Percentiles rank a stretch among this genome's conserved stretches.
These are phyloP conservation scores for Penicillium expansum DNA, from an alignment of 2,329 filamentous ascomycete genomes.

Conservation along the genomic window DNA sequence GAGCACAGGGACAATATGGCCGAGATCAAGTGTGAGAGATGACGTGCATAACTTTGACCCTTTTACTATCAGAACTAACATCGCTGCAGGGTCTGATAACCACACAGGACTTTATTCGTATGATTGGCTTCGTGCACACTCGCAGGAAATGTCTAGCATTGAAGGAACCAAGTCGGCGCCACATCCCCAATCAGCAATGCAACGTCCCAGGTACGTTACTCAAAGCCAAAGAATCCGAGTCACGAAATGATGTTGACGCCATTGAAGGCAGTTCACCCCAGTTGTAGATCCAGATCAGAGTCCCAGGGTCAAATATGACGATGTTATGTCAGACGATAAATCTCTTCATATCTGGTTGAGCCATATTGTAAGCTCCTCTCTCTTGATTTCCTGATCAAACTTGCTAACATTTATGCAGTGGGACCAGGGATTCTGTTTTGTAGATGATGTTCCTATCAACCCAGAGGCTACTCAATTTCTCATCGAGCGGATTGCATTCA, in stretches of 20 bases:
- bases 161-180: not conserved
- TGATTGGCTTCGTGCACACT: constrained; percentile 58
- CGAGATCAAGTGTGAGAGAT: constrained; percentile 51
- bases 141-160: constrained; percentile 28
- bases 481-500: constrained; percentile 77
- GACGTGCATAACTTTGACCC: not conserved
- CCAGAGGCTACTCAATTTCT: constrained; percentile 72
- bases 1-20: constrained; percentile 39
- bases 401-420: constrained; percentile 48
- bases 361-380: constrained; percentile 50
- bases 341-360: constrained; percentile 62
- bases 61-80: constrained; percentile 13
- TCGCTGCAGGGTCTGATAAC: constrained; percentile 59
- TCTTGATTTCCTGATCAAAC: not conserved
- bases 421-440: constrained; percentile 71
- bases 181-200: not conserved
- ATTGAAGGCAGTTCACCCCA: constrained; percentile 15
- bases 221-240: not conserved
- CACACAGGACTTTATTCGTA: constrained; percentile 68
- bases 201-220: not conserved
- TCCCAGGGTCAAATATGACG: constrained; percentile 60
- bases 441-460: constrained; percentile 65
- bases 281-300: constrained; percentile 31
- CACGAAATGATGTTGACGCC: not conserved
- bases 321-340: constrained; percentile 58